A percentile compares a stretch with the other conserved stretches of the same genome.
These are phyloP conservation scores for Aspergillus aculeatus DNA, from an alignment of 2,329 filamentous ascomycete species.

Conservation along the genomic window DNA sequence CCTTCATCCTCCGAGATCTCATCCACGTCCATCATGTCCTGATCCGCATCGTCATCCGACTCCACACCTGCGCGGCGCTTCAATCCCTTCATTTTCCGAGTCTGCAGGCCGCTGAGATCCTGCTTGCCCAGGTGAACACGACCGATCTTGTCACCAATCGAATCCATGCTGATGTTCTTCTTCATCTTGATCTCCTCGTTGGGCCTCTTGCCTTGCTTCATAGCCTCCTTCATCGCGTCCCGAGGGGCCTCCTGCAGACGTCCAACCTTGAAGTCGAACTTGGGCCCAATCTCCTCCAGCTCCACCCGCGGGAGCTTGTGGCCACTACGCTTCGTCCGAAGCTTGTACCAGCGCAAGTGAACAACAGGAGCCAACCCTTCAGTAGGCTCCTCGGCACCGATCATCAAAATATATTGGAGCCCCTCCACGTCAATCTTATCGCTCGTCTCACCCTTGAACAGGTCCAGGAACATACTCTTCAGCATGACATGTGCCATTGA, in stretches of 20 bases:
- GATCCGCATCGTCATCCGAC: conserved; percentile 53
- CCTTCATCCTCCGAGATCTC: conserved; percentile 38
- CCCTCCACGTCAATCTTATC: conserved; percentile 92
- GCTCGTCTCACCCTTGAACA: conserved; percentile 80
- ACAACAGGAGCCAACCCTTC: conserved; percentile 46
- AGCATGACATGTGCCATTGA: conserved; percentile 77
- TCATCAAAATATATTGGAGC: conserved; percentile 82
- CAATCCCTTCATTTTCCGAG: conserved; percentile 98
- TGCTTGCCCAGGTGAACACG: conserved; percentile 88
- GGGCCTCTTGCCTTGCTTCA: conserved; percentile 75
- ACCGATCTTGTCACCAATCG: conserved; percentile 94
- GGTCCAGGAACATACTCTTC: conserved; percentile 83
- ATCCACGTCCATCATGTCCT: conserved; percentile 50
- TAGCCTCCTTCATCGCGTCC: conserved; percentile 79
- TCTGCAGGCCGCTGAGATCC: conserved; percentile 83
- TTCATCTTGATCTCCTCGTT: conserved; percentile 63
- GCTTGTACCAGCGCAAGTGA: conserved; percentile 76
- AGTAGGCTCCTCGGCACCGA: conserved; percentile 68
- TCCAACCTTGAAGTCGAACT: conserved; percentile 87
- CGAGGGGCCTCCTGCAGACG: conserved; percentile 76
- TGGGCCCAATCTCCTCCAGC: conserved; percentile 90
- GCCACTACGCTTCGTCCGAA: conserved; percentile 81
- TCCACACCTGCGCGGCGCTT: conserved; percentile 73
- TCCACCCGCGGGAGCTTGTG: conserved; percentile 87
- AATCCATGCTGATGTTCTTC: conserved; percentile 93